Conservation (phyloP, 2,329 filamentous ascomycete genomes). For the Phaeoacremonium minimum region DNA sequence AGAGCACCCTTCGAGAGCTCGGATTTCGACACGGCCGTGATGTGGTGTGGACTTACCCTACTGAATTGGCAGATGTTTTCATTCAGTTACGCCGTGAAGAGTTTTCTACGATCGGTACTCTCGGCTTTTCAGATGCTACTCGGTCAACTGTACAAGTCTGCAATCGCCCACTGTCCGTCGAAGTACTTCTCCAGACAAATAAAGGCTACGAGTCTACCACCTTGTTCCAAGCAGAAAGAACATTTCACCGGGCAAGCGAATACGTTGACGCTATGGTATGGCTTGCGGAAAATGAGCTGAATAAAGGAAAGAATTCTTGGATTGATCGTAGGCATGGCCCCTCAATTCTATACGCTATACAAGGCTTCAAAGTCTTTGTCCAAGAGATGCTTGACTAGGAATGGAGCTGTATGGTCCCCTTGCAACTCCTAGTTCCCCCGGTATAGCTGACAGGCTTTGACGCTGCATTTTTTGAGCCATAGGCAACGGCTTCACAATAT, state of each 20-base stretch:
- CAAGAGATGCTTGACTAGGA: constrained; percentile 13
- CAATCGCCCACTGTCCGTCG: background rate
- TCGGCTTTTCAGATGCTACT: background rate
- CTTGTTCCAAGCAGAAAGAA: background rate
- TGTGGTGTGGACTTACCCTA: constrained; percentile 1
- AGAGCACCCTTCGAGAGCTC: constrained; percentile 4
- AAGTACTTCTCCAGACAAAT: background rate
- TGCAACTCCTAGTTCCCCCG: constrained; percentile 12
- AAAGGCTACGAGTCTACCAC: background rate
- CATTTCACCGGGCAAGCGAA: background rate
- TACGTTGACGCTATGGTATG: background rate
- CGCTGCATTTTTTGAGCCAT: background rate
- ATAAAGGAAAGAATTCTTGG: constrained; percentile 1
- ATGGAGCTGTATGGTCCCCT: constrained; percentile 14
- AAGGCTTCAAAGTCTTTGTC: constrained; percentile 11
- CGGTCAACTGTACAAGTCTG: background rate
- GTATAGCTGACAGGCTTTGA: constrained; percentile 1
- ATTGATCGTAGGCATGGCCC: constrained; percentile 13
- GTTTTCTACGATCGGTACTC: background rate
- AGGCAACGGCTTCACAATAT: background rate
- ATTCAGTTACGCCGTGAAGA: constrained; percentile 1
- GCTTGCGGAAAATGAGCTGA: background rate
- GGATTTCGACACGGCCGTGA: background rate
- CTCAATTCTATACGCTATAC: constrained; percentile 15
- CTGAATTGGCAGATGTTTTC: constrained; percentile 5